Evolutionary conservation across 805 yeast genomes (phyloP), one percentile per base, ranked within the genome.

Genomic region (Suhomyces xylopsoci): DNA sequence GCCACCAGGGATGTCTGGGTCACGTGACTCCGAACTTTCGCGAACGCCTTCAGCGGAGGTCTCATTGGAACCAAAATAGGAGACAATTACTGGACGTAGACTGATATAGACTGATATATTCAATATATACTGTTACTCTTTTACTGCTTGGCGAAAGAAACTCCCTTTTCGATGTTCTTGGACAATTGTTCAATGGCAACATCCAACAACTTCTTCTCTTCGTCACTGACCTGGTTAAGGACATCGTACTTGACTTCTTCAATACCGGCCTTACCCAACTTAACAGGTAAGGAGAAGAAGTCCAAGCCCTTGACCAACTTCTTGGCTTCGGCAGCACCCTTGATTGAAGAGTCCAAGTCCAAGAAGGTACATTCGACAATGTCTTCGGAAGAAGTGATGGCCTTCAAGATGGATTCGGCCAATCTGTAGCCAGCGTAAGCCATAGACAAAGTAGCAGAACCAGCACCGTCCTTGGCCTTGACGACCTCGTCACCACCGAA

Each of bases 401-500:
- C 75, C 57, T 64, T 64, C 61, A 75, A 65, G 53, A 75, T 70
- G 61, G 77, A 66, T 57, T 82, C 85, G 28, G 91, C 88, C 68
- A 90, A 87, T 61, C 85, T 81, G 77, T 81, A 89, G 34, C 96
- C 97, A 34, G 97, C 97, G 63, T 85, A 87, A 8, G 97, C 97
- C 97, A 92, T 93, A 28, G 96, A 88, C 60, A 92, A 79, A 36
- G 98, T 92, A 52, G 97, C 97, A 47, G 97, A 89, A 41, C 97
- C 97, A 49, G 85, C 85, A 58, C 97, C 97, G 63, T 89, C 87
- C 78, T 92, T 92, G 52, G 97, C 97, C 76, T 88, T 79, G 58
- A 92, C 98, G 47, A 92, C 96, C 73, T 93, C 97, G 69, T 92
- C 98, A 67, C 98, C 98, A 56, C 96, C 96, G 56, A 69, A 76